Conservation (phyloP, 2,329 filamentous ascomycete genomes). For the Teratosphaeria viscida region DNA sequence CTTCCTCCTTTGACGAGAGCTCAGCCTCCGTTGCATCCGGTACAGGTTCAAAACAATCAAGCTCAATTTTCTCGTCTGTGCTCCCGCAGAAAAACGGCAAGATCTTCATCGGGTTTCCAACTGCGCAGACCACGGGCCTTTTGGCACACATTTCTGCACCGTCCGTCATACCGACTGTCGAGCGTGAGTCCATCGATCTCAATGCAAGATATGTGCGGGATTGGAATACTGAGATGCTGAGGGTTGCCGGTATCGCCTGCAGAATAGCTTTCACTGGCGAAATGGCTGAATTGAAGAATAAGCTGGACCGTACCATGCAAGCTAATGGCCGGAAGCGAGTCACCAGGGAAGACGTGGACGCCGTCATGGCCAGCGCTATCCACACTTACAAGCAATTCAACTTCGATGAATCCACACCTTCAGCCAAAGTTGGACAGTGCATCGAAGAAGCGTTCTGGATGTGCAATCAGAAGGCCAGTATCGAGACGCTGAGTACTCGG, state of each 20-base stretch:
- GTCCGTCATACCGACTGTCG: conserved; percentile 92
- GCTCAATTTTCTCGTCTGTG: conserved; percentile 82
- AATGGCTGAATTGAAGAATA: conserved; percentile 62
- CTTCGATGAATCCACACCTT: conserved; percentile 83
- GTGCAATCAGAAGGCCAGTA: conserved; percentile 67
- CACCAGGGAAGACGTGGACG: conserved; percentile 52
- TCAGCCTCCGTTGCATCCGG: conserved; percentile 52
- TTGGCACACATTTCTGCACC: conserved; percentile 92
- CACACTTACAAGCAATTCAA: conserved; percentile 82
- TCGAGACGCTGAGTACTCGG: conserved; percentile 79
- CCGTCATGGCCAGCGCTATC: conserved; percentile 65
- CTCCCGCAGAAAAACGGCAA: conserved; percentile 80
- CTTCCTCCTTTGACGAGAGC: conserved; percentile 78
- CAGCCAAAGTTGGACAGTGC: conserved; percentile 67
- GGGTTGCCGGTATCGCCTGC: conserved; percentile 81
- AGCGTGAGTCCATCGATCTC: conserved; percentile 90
- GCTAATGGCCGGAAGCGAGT: conserved; percentile 34
- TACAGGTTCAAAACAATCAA: conserved; percentile 44
- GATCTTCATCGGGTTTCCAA: conserved; percentile 96
- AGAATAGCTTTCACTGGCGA: conserved; percentile 80
- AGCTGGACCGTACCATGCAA: conserved; percentile 31
- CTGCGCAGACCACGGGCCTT: conserved; percentile 89
- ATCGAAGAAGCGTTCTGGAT: conserved; percentile 97
- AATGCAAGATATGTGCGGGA: conserved; percentile 90
- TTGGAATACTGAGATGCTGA: conserved; percentile 91